Percentiles rank a stretch among this genome's conserved stretches.
These are phyloP conservation scores for Mucor irregularis DNA, from an alignment of 371 early-diverging fungal genomes.

Conservation along the genomic window DNA sequence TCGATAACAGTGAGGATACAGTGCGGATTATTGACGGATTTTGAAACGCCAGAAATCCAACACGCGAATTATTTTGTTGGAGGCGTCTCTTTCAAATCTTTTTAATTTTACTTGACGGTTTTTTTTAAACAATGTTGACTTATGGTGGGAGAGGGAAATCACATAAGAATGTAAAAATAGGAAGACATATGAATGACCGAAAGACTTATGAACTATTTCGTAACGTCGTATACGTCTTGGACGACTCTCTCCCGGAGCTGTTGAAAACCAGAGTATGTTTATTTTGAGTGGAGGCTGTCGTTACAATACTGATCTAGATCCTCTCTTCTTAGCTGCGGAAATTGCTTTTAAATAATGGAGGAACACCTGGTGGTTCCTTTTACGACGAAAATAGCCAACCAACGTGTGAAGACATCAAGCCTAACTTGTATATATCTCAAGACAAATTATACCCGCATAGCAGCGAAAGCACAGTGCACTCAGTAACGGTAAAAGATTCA, in stretches of 20 bases:
- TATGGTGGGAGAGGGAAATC: not conserved
- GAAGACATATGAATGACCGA: conserved; percentile 17
- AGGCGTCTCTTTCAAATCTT: not conserved
- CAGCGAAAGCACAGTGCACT: not conserved
- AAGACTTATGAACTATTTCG: conserved; percentile 18
- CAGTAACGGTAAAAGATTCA: conserved; percentile 16
- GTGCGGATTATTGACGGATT: too few species aligned
- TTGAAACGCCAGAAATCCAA: too few species aligned
- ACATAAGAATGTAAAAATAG: conserved; percentile 5
- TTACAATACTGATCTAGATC: too few species aligned
- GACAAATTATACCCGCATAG: not conserved
- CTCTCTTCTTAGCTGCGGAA: conserved; percentile 11
- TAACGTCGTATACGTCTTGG: conserved; percentile 14
- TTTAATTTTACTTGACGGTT: not conserved
- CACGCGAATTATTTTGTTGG: too few species aligned
- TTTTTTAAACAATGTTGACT: not conserved
- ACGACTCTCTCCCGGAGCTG: not conserved
- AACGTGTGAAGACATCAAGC: not conserved
- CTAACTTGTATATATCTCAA: conserved; percentile 7
- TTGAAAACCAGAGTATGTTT: conserved; percentile 2
- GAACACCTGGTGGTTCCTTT: not conserved
- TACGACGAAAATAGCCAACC: not conserved
- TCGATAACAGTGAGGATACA: too few species aligned
- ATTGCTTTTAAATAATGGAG: conserved; percentile 18
- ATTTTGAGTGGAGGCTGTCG: too few species aligned